A percentile compares a stretch with the other conserved stretches of the same genome.
Evolutionary conservation across 2,329 filamentous ascomycete species (phyloP).

Genomic region (Alternaria alternata): DNA sequence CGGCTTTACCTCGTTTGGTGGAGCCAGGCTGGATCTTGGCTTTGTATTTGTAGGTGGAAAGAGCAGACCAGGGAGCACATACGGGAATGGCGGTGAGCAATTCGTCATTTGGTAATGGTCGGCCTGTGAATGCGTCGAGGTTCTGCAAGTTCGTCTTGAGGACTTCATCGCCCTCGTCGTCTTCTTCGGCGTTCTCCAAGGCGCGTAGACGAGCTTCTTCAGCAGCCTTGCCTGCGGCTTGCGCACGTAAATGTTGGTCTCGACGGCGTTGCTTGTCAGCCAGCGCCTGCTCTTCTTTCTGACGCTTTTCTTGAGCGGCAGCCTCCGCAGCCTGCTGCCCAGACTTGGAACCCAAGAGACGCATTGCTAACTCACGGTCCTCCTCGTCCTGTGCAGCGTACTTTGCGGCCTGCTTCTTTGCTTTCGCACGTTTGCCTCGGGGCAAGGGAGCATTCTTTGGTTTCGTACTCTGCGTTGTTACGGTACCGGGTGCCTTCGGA

Average conservation of each 20-base stretch:
- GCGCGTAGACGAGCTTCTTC: conserved; percentile 70
- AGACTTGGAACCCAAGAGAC: conserved; percentile 81
- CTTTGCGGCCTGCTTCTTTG: conserved; percentile 86
- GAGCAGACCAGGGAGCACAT: conserved; percentile 69
- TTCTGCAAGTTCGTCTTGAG: conserved; percentile 49
- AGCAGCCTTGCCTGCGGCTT: conserved; percentile 77
- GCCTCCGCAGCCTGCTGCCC: conserved; percentile 72
- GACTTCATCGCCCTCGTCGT: conserved; percentile 67
- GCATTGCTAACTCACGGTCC: conserved; percentile 83
- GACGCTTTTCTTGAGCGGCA: conserved; percentile 67
- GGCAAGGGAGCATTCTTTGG: conserved; percentile 47
- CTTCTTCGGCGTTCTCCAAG: conserved; percentile 50
- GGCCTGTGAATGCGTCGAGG: conserved; percentile 78
- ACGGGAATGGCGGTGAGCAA: conserved; percentile 72
- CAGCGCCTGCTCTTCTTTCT: conserved; percentile 75
- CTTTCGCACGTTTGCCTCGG: conserved; percentile 81
- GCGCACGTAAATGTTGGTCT: conserved; percentile 79
- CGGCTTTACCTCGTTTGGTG: conserved; percentile 92
- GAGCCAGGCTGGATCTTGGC: conserved; percentile 90
- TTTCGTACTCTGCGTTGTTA: conserved; percentile 40
- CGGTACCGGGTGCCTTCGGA: conserved; percentile 35
- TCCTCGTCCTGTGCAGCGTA: conserved; percentile 96
- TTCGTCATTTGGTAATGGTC: conserved; percentile 81
- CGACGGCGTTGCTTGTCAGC: conserved; percentile 77
- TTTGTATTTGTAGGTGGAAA: conserved; percentile 85